These are phyloP conservation scores for Ceriops tagal DNA, from an alignment of 345 rosid species.

Conservation along the genomic window DNA sequence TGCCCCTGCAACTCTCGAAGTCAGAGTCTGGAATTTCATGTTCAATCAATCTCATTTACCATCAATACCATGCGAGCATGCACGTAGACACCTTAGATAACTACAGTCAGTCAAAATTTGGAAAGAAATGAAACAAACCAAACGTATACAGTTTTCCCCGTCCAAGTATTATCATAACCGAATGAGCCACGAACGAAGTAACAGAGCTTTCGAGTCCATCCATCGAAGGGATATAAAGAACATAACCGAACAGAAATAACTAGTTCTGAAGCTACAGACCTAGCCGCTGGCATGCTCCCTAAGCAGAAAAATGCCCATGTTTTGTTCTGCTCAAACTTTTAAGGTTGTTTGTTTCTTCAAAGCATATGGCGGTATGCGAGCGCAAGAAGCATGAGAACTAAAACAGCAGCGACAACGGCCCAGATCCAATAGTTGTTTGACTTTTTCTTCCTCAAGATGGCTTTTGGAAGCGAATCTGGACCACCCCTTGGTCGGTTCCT, in stretches of 20 bases:
- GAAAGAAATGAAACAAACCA: constrained; percentile 18
- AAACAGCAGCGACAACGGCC: constrained; percentile 55
- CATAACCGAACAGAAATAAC: constrained; percentile 30
- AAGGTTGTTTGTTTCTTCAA: constrained; percentile 25
- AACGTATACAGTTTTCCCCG: constrained; percentile 11
- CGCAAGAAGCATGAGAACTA: constrained; percentile 38
- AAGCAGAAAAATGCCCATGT: constrained; percentile 24
- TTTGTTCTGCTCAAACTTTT: constrained; percentile 7
- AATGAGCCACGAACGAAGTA: constrained; percentile 22
- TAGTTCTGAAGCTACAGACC: constrained; percentile 20
- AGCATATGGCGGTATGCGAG: constrained; percentile 47
- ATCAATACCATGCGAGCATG: no score
- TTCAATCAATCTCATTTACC: not conserved
- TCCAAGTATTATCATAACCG: constrained; percentile 18
- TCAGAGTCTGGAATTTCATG: not conserved
- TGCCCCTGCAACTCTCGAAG: no score
- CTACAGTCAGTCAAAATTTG: constrained; percentile 32
- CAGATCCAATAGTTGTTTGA: constrained; percentile 64
- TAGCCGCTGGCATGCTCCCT: constrained; percentile 11
- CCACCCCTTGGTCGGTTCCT: constrained; percentile 58
- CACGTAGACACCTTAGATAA: not conserved
- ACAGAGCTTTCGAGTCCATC: constrained; percentile 42
- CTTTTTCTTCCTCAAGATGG: constrained; percentile 67
- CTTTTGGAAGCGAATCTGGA: constrained; percentile 59
- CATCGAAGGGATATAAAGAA: constrained; percentile 15